These are phyloP conservation scores for Discostella stelligeroides DNA, from an alignment of 108 stramenopile genomes.

Conservation along the genomic window DNA sequence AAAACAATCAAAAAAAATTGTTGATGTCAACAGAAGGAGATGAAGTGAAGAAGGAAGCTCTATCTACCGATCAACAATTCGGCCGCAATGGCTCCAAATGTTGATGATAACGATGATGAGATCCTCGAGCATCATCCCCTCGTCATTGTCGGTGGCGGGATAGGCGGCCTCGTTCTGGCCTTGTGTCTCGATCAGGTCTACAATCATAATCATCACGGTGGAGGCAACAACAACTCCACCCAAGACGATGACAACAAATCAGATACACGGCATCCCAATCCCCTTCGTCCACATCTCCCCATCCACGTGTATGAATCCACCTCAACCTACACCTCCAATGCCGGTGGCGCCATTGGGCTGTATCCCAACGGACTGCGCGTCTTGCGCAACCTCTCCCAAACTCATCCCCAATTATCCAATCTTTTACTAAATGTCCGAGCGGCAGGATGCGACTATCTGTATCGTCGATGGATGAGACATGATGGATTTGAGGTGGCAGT, in stretches of 20 bases:
- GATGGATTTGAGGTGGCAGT: slow-evolving; percentile 65
- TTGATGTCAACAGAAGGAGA: too few species aligned
- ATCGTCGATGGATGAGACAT: slow-evolving; percentile 66
- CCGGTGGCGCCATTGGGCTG: slow-evolving; percentile 67
- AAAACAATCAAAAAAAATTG: too few species aligned
- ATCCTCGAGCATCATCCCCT: slow-evolving; percentile 23
- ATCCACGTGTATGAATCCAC: slow-evolving; percentile 55
- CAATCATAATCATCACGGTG: slow-evolving; percentile 22
- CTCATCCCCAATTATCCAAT: slow-evolving; percentile 17
- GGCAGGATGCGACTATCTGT: slow-evolving; percentile 62
- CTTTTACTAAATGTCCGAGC: slow-evolving; percentile 37
- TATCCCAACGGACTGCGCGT: slow-evolving; percentile 76
- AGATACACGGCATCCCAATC: neutral
- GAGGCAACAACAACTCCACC: too few species aligned
- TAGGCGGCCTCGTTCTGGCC: slow-evolving; percentile 65
- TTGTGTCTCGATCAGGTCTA: slow-evolving; percentile 49
- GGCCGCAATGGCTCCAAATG: too few species aligned
- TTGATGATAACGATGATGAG: too few species aligned
- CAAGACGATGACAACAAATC: too few species aligned
- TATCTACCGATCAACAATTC: too few species aligned
- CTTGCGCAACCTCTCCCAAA: slow-evolving; percentile 45
- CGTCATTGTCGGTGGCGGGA: slow-evolving; percentile 68
- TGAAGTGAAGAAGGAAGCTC: too few species aligned
- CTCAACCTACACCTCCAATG: slow-evolving; percentile 31
- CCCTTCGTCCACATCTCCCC: neutral